Evolutionary conservation across 1,284 basidiomycete genomes (phyloP).

Genomic region (Tylopilus sp.): DNA sequence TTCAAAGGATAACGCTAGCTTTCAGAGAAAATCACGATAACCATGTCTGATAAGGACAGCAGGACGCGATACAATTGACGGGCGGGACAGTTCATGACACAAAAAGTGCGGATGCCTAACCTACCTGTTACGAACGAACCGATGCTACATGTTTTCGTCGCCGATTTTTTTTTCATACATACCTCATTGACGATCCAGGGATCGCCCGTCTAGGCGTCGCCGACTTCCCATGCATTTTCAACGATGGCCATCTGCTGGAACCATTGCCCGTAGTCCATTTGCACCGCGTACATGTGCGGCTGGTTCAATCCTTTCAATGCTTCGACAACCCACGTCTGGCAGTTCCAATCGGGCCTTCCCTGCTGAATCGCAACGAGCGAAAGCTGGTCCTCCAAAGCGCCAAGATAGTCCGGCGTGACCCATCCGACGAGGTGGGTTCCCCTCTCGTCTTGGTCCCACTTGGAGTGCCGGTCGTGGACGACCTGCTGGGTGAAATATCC

Average conservation of each 20-base stretch:
- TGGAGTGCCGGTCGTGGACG: slow-evolving; percentile 8
- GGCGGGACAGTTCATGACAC: too few relatives aligned
- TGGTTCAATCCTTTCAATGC: slow-evolving; percentile 8
- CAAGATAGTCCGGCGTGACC: slow-evolving; percentile 3
- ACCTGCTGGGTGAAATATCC: slow-evolving; percentile 16
- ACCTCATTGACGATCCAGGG: too few relatives aligned
- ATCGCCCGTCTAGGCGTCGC: not conserved
- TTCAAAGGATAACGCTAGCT: too few relatives aligned
- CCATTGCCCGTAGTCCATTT: slow-evolving; percentile 13
- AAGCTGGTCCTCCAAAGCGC: slow-evolving; percentile 1
- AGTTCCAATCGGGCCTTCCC: slow-evolving; percentile 17
- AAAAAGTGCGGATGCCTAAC: too few relatives aligned
- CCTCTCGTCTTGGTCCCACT: slow-evolving; percentile 11
- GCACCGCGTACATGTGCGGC: slow-evolving; percentile 13
- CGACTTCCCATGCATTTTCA: slow-evolving; percentile 18
- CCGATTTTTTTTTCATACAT: too few relatives aligned
- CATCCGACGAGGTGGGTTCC: slow-evolving; percentile 10
- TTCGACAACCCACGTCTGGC: slow-evolving; percentile 19
- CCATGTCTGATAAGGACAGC: too few relatives aligned
- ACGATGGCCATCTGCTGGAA: slow-evolving; percentile 15
- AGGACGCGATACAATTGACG: too few relatives aligned
- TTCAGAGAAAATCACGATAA: too few relatives aligned
- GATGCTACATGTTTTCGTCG: too few relatives aligned
- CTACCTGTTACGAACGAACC: too few relatives aligned
- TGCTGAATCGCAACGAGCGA: slow-evolving; percentile 8